Base-by-base conservation (phyloP, 1,284 basidiomycete species). In the Peniophora sp. region DNA sequence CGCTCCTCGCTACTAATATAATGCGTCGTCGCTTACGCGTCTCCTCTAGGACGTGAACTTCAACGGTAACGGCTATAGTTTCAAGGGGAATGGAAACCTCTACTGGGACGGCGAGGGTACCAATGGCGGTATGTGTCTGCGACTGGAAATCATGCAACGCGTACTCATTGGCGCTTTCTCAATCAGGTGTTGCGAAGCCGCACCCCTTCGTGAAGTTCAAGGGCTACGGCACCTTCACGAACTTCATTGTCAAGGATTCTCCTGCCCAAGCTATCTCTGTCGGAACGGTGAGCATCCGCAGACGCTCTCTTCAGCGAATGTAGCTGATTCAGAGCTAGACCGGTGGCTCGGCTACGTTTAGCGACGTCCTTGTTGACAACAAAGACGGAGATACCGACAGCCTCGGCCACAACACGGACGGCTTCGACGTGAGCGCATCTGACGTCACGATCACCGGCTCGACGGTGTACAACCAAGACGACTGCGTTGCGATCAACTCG, bases 401-500 rank as follows among this genome's bases (percentile, higher is more conserved):
- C 9, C 63, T 66, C 6, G 68, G 66, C 0, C 64, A 65, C 54
- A 69, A 69, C 55, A 83, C 80, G 2, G 79, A 82, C 51, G 78
- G 76, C 2, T 81, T 83, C 53, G 79, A 82, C 52, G 62, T 67
- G 55, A 48, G 52, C 51, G 74, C 73, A 3, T 68, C 62, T 1
- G 57, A 77, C 51, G 47, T 83, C 42, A 66, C 67, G 10, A 75
- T 80, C 50, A 58, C 69, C 54, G 66, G 74, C 54, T 60, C 54
- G 32, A 49, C 56, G n/a, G 55, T 62, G 44, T 55, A 54, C 52
- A 65, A 65, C 53, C 63, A 83, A 68, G 81, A 85, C 53, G 81
- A 85, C 57, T 84, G 82, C 54, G 61, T 84, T 34, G 78, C 82
- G 11, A 78, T 84, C 59, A 82, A 80, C 61, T 63, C 27, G 27